phyloP scores from a whole-genome alignment of 371 early-diverging fungal genomes.

The Saksenaea vasiformis region DNA sequence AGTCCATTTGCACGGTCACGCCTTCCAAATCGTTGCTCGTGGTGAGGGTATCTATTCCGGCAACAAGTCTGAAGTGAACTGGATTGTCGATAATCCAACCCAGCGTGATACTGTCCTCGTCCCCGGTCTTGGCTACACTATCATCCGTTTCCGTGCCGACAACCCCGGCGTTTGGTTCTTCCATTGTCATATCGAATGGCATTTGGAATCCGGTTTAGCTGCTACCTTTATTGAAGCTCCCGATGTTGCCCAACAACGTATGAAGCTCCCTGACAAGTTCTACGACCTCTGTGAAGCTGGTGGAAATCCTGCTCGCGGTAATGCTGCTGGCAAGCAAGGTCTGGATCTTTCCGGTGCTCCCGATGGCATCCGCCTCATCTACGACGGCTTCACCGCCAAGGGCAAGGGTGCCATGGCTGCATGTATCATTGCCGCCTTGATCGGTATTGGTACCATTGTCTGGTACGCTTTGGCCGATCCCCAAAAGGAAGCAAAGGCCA shows the following conservation, averaged over 20 bases:
- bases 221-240: constrained; percentile 73
- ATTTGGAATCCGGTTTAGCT: constrained; percentile 64
- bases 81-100: constrained; percentile 50
- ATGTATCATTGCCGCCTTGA: constrained; percentile 60
- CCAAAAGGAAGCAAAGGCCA: not conserved
- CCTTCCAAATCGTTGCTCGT: constrained; percentile 69
- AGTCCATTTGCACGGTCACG: constrained; percentile 83
- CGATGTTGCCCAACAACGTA: constrained; percentile 43
- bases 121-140: constrained; percentile 57
- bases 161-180: constrained; percentile 80
- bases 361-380: constrained; percentile 46
- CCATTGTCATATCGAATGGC: constrained; percentile 86
- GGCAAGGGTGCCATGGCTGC: constrained; percentile 62
- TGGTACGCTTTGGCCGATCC: constrained; percentile 62
- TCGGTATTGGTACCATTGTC: constrained; percentile 71
- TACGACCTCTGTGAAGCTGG: constrained; percentile 55
- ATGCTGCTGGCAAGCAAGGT: constrained; percentile 71
- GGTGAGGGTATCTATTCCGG: constrained; percentile 45
- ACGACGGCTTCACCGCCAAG: constrained; percentile 50
- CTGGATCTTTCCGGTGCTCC: constrained; percentile 58
- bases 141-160: constrained; percentile 70
- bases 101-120: constrained; percentile 70
- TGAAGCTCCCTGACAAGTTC: constrained; percentile 46
- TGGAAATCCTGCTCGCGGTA: constrained; percentile 58
- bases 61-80: constrained; percentile 24